Evolutionary conservation across 208 protist genomes (phyloP), one percentile per base, ranked within the genome.

Genomic region (Leptomonas seymouri): DNA sequence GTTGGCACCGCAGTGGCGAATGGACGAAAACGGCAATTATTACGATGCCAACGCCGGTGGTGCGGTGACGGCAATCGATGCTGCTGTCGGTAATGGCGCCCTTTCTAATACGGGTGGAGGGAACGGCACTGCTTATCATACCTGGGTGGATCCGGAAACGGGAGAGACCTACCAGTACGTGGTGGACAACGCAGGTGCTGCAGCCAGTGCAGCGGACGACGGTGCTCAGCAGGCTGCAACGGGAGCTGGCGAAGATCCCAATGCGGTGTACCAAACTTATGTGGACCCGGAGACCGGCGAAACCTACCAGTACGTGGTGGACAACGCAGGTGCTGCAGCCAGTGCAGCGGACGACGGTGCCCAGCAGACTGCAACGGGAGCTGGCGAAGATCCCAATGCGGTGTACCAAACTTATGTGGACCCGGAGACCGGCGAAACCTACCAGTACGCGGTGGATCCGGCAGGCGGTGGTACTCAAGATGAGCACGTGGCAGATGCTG

Each of bases 11-110:
- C 67, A 76, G 61, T 92, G 76, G 76, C 56, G 80, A 45, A 82
- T 78, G 68, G 71, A 85, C 71, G 77, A 74, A 23, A 67, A 89
- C 55, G 78, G 81, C 21, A 87, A 87, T 48, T 89, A 89, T 60
- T 85, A 91, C 74, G 59, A 82, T n/a, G 49, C 57, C 42, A 65
- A 66, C 53, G 23, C 66, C 4, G 21, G 42, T 9, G 51, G 16
- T 30, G 56, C 56, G 23, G 56, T 23, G 11, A 45, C n/a, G n/a
- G n/a, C n/a, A n/a, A n/a, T n/a, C n/a, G n/a, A n/a, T n/a, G n/a
- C n/a, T n/a, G n/a, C n/a, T n/a, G n/a, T 20, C 16, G 34, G 39
- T 34, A 51, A 61, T 51, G 39, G 8, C 41, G 31, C 46, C 14
- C 41, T 14, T n/a, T 67, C 23, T n/a, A 70, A 65, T 18, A 62